phyloP scores from a whole-genome alignment of 345 rosid genomes.

The Passiflora organensis region DNA sequence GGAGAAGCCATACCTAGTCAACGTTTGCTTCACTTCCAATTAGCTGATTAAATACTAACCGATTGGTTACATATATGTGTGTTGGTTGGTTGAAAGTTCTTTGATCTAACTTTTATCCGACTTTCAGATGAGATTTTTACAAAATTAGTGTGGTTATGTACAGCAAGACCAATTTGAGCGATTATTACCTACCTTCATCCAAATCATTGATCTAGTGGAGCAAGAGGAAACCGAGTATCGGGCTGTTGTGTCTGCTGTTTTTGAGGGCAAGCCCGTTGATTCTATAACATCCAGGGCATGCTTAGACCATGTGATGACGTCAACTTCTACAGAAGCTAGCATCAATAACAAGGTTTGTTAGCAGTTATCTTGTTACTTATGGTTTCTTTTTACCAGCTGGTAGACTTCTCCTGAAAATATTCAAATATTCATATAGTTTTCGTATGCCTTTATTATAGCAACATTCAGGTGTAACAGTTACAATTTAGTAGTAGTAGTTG shows the following conservation, averaged over 20 bases:
- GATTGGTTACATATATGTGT: too few relatives aligned
- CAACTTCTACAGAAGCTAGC: constrained; percentile 43
- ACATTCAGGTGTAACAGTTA: too few relatives aligned
- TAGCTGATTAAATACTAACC: too few relatives aligned
- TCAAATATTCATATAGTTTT: too few relatives aligned
- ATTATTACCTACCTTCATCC: constrained; percentile 63
- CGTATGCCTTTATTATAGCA: too few relatives aligned
- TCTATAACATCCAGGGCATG: constrained; percentile 29
- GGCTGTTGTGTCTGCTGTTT: constrained; percentile 54
- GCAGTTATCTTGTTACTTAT: constrained; percentile 9
- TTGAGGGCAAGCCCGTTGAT: constrained; percentile 57
- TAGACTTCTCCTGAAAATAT: too few relatives aligned
- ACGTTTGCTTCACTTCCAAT: too few relatives aligned
- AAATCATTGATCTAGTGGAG: constrained; percentile 52
- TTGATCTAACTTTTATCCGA: not conserved
- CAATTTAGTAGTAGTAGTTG: too few relatives aligned
- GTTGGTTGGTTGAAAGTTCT: not conserved
- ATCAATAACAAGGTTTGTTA: constrained; percentile 60
- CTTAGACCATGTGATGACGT: constrained; percentile 24
- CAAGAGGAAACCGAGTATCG: constrained; percentile 65
- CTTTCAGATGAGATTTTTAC: constrained; percentile 3
- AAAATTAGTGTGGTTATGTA: constrained; percentile 8
- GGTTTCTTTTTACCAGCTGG: too few relatives aligned
- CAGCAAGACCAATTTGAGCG: constrained; percentile 78
- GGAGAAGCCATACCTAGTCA: too few relatives aligned